Percentiles rank a stretch among this genome's conserved stretches.
Conservation (phyloP, 257 asterid genomes). For the Solanum boliviense region DNA sequence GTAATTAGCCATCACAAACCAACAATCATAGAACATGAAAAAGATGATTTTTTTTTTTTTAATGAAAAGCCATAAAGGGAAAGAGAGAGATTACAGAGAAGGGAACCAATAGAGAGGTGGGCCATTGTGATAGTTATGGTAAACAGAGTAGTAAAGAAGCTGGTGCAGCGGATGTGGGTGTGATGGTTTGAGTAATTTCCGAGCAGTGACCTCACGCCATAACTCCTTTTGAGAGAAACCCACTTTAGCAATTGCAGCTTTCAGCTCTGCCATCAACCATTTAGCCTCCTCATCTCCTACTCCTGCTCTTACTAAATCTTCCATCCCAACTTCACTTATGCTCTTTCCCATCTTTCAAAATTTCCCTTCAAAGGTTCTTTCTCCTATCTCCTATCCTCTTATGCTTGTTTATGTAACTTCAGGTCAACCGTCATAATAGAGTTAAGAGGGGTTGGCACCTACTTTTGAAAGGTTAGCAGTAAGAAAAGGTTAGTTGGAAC, state of each 20-base stretch:
- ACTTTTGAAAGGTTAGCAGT: not conserved
- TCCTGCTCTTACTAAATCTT: slow-evolving; percentile 50
- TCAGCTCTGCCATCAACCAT: slow-evolving; percentile 28
- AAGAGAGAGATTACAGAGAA: slow-evolving; percentile 40
- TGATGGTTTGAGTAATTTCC: slow-evolving; percentile 58
- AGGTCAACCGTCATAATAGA: not conserved
- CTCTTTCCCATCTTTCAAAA: slow-evolving; percentile 22
- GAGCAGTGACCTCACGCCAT: slow-evolving; percentile 44
- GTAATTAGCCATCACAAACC: not conserved
- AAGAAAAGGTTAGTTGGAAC: not conserved
- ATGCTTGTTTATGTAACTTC: not conserved
- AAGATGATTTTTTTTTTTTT: too few relatives aligned
- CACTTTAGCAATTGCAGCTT: slow-evolving; percentile 12
- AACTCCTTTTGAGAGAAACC: slow-evolving; percentile 21
- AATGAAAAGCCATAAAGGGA: not conserved
- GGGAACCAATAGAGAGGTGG: slow-evolving; percentile 90
- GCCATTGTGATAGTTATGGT: slow-evolving; percentile 34
- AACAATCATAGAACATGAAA: not conserved
- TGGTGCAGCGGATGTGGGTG: slow-evolving; percentile 68
- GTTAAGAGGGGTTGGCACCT: not conserved
- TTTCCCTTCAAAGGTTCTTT: not conserved
- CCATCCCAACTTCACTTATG: slow-evolving; percentile 36
- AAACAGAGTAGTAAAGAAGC: slow-evolving; percentile 59
- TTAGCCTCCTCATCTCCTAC: slow-evolving; percentile 41
- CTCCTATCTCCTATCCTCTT: not conserved